Percentiles rank a stretch among this genome's conserved stretches.
Evolutionary conservation across 225 moss, liverwort and hornwort species (phyloP).

Genomic region (Physcomitrium patens): DNA sequence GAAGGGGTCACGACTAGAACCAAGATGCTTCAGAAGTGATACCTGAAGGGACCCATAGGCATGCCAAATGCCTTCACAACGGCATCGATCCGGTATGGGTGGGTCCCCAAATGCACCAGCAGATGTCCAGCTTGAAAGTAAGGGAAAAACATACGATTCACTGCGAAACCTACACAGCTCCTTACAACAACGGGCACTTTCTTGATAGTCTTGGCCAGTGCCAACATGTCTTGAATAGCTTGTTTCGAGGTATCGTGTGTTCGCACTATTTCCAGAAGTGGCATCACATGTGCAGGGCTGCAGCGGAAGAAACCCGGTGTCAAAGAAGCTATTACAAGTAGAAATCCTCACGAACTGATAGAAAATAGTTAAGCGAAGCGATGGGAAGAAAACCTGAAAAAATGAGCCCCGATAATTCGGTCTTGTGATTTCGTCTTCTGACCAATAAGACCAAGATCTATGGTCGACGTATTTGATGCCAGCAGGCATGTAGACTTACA

Average conservation of each 20-base stretch:
- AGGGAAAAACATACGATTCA: constrained; percentile 84
- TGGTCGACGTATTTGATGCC: constrained; percentile 84
- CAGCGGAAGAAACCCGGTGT: constrained; percentile 25
- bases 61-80: constrained; percentile 81
- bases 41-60: constrained; percentile 97
- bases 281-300: constrained; percentile 97
- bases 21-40: neutral
- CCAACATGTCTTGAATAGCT: constrained; percentile 72
- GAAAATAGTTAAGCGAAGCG: neutral
- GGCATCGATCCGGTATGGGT: constrained; percentile 82
- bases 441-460: constrained; percentile 69
- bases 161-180: constrained; percentile 81
- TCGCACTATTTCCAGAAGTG: constrained; percentile 83
- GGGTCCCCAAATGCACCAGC: constrained; percentile 68
- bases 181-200: constrained; percentile 82
- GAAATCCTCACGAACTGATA: neutral
- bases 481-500: constrained; percentile 82
- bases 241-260: constrained; percentile 71
- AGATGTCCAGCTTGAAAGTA: constrained; percentile 60
- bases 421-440: constrained; percentile 62
- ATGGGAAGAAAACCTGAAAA: constrained; percentile 66
- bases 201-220: constrained; percentile 64
- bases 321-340: neutral
- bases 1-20: neutral
- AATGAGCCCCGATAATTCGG: constrained; percentile 83